Conservation (phyloP, 371 early-diverging fungal genomes). For the Circinella minor region DNA sequence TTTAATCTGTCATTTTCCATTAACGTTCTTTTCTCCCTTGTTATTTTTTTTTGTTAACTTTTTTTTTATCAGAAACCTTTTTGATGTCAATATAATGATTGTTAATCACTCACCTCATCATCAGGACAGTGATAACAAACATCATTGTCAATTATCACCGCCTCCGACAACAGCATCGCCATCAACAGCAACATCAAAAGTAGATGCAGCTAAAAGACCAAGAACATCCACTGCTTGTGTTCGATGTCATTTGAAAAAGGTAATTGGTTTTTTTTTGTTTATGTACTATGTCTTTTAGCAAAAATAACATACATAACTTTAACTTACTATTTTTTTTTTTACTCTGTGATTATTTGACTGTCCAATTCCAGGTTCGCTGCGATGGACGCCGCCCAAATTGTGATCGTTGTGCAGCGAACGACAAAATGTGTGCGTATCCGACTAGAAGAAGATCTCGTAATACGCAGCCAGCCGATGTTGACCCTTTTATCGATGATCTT, state of each 20-base stretch:
- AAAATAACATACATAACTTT: neutral
- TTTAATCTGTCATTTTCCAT: no score
- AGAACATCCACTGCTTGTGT: constrained; percentile 47
- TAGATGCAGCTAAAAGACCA: constrained; percentile 27
- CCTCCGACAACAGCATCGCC: neutral
- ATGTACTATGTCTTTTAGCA: no score
- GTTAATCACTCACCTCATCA: no score
- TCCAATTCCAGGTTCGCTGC: constrained; percentile 39
- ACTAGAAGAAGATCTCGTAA: constrained; percentile 51
- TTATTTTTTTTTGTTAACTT: no score
- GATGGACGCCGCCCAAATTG: constrained; percentile 48
- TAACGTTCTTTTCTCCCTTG: no score
- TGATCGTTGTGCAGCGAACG: constrained; percentile 41
- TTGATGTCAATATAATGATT: no score
- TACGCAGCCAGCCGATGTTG: constrained; percentile 44
- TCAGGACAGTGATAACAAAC: no score
- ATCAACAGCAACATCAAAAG: neutral
- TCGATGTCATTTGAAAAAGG: constrained; percentile 51
- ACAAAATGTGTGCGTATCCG: constrained; percentile 46
- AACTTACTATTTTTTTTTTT: no score
- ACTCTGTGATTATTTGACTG: neutral
- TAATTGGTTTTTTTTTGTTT: constrained; percentile 9
- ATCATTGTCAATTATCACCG: neutral
- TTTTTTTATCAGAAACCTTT: no score
- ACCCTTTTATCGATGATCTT: constrained; percentile 49